Evolutionary conservation across 441 rosid genomes (phyloP).

Genomic region (Daphne laureola): DNA sequence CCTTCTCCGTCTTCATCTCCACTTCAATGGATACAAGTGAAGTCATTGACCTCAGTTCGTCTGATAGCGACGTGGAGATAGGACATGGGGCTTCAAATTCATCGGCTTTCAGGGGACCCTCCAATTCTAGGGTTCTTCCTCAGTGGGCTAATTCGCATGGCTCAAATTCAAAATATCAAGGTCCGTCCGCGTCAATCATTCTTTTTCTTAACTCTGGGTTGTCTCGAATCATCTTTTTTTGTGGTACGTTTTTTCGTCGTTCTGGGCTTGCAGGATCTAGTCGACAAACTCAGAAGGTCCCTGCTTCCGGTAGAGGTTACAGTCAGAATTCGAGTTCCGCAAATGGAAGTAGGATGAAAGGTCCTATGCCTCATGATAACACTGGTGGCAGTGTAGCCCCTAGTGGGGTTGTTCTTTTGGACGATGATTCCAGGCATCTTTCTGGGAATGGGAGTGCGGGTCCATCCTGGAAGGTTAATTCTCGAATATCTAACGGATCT

Average conservation of each 20-base stretch:
- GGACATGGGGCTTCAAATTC: slow-evolving; percentile 21
- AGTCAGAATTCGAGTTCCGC: slow-evolving; percentile 36
- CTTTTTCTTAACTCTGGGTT: slow-evolving; percentile 2
- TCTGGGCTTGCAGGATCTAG: slow-evolving; percentile 36
- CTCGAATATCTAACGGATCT: slow-evolving; percentile 41
- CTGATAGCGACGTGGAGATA: slow-evolving; percentile 47
- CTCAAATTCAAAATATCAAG: slow-evolving; percentile 20
- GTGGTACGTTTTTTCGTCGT: background rate
- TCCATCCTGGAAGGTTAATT: slow-evolving; percentile 33
- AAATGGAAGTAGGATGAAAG: slow-evolving; percentile 12
- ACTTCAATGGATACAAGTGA: slow-evolving; percentile 28
- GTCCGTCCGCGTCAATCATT: slow-evolving; percentile 10
- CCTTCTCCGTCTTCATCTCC: slow-evolving; percentile 16
- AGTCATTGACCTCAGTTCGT: slow-evolving; percentile 58
- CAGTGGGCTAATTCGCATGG: slow-evolving; percentile 28
- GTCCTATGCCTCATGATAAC: slow-evolving; percentile 18
- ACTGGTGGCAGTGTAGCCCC: slow-evolving; percentile 21
- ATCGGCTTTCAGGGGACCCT: slow-evolving; percentile 18
- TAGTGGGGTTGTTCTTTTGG: slow-evolving; percentile 14
- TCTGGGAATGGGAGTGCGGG: slow-evolving; percentile 30
- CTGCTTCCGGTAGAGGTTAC: slow-evolving; percentile 21
- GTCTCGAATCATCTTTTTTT: background rate
- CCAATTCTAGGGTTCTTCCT: slow-evolving; percentile 36
- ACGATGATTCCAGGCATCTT: slow-evolving; percentile 27
- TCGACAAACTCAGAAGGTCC: slow-evolving; percentile 18